A percentile compares a stretch with the other conserved stretches of the same genome.
These are phyloP conservation scores for Myxozyma lipomycoides DNA, from an alignment of 805 yeast species.

Conservation along the genomic window DNA sequence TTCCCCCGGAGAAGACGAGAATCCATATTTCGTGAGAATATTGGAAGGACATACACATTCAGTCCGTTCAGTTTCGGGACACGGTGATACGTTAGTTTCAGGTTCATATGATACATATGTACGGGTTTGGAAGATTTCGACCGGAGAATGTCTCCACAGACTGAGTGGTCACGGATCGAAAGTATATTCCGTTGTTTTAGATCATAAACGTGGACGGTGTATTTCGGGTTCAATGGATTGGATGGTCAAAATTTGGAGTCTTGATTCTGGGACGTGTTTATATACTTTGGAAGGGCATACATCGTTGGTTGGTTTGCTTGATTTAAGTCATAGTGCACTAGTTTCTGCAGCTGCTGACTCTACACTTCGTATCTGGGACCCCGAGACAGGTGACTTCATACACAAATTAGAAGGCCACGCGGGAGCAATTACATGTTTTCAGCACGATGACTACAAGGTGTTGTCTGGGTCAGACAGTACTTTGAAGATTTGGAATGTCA, in stretches of 20 bases:
- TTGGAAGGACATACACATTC: conserved; percentile 73
- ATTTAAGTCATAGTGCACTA: conserved; percentile 66
- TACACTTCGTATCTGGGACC: conserved; percentile 89
- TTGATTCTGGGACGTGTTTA: conserved; percentile 66
- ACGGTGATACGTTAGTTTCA: conserved; percentile 76
- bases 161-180: conserved; percentile 80
- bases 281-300: conserved; percentile 80
- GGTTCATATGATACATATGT: conserved; percentile 90
- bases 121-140: conserved; percentile 84
- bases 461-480: conserved; percentile 87
- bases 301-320: conserved; percentile 81
- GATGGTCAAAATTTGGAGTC: conserved; percentile 84
- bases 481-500: conserved; percentile 81
- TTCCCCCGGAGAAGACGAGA: conserved; percentile 32
- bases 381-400: conserved; percentile 61
- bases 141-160: conserved; percentile 67
- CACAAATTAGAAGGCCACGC: conserved; percentile 73
- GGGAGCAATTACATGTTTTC: conserved; percentile 88
- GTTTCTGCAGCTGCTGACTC: conserved; percentile 97
- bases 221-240: conserved; percentile 90
- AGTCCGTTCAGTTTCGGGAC: conserved; percentile 83
- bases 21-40: conserved; percentile 65
- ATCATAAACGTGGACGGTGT: conserved; percentile 69
- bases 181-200: conserved; percentile 85
- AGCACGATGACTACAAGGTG: conserved; percentile 75